Evolutionary conservation across 2,329 filamentous ascomycete species (phyloP), one percentile per base, ranked within the genome.

Genomic region (Annulohypoxylon truncatum): DNA sequence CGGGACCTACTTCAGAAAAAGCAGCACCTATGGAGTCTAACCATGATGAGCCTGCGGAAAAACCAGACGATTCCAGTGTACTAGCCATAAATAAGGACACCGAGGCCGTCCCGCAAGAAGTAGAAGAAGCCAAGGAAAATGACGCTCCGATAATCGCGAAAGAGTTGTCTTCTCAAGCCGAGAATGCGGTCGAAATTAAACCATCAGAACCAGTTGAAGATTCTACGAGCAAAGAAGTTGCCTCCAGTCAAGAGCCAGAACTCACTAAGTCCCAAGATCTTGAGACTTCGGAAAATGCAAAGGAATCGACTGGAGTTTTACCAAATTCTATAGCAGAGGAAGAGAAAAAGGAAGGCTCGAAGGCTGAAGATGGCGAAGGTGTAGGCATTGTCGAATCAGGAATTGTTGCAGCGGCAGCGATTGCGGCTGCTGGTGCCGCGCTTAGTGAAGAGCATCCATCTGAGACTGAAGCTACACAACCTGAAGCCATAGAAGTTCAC

Each of bases 331-430:
- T n/a, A 24, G n/a, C 20, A 44, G 18, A 13, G 4, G 10, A 61
- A 48, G 53, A 31, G 13, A 13, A 35, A 18, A 18, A 28, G 10
- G 20, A 38, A 42, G n/a, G 2, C 24, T n/a, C 26, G 26, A 46
- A 52, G 8, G 20, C 9, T 26, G 28, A 26, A 35, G 44, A 52
- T 10, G 47, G 48, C 10, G 46, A 40, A 4, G 28, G 51, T 22
- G 18, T 24, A 20, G 56, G 7, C 12, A 40, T n/a, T 10, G 48
- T 61, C 20, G 44, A 51, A 52, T 46, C 40, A 15, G 68, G 29
- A 33, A 48, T 66, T 44, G 50, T 42, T 33, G 62, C 28, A 3
- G 51, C 61, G n/a, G 53, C 64, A 29, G 51, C 59, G 31, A 26
- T 66, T 53, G 47, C 61, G 20, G 48, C 52, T 8, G 60, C 60